phyloP scores from a whole-genome alignment of 2,329 filamentous ascomycete species.

The Ciborinia camelliae region DNA sequence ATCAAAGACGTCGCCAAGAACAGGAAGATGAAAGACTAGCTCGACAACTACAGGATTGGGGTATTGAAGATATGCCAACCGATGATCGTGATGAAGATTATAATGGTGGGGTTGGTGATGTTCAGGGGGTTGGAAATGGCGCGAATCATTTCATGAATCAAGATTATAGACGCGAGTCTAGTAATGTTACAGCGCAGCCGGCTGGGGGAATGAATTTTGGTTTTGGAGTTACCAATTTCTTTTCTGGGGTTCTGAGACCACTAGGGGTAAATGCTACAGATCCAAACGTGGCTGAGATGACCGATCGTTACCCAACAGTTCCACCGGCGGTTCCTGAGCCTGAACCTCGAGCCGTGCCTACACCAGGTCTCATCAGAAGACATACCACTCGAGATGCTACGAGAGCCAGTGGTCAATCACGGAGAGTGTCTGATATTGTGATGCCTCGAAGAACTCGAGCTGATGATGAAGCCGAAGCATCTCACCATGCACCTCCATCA shows the following conservation, averaged over 20 bases:
- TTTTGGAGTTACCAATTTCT: constrained; percentile 37
- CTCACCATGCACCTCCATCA: constrained; percentile 29
- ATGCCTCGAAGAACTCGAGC: constrained; percentile 30
- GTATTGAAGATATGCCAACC: constrained; percentile 33
- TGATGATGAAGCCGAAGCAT: constrained; percentile 32
- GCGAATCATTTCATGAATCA: constrained; percentile 60
- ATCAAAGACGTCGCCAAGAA: constrained; percentile 43
- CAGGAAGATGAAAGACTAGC: constrained; percentile 49
- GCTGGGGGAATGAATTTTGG: constrained; percentile 36
- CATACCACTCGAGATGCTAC: constrained; percentile 32
- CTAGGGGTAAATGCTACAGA: constrained; percentile 23
- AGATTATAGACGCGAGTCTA: constrained; percentile 46
- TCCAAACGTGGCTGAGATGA: constrained; percentile 21
- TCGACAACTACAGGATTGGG: constrained; percentile 46
- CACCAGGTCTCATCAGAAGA: constrained; percentile 29
- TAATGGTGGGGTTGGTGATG: constrained; percentile 45
- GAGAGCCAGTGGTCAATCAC: constrained; percentile 17
- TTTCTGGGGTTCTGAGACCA: constrained; percentile 31
- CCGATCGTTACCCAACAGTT: constrained; percentile 27
- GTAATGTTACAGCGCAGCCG: constrained; percentile 35
- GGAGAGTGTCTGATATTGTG: constrained; percentile 28
- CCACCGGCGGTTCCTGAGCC: background rate
- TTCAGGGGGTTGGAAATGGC: constrained; percentile 48
- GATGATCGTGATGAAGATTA: constrained; percentile 33
- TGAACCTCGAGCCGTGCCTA: constrained; percentile 17